Evolutionary conservation across 306 rosid genomes (phyloP).

Genomic region (Erythrophleum fordii): DNA sequence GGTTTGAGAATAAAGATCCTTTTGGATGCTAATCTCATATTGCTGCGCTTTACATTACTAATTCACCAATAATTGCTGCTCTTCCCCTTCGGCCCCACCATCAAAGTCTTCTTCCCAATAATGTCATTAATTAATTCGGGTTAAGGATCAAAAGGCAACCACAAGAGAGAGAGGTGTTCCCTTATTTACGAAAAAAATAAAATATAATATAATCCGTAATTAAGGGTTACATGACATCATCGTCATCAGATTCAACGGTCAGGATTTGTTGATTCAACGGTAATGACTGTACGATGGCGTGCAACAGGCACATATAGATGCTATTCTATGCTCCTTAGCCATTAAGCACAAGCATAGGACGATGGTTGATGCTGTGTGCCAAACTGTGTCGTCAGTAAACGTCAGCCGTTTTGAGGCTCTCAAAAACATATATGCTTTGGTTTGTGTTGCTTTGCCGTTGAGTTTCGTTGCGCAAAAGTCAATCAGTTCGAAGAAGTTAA

Average conservation of each 20-base stretch:
- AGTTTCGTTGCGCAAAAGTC: slow-evolving; percentile 45
- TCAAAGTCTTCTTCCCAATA: neutral
- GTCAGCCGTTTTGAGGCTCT: slow-evolving; percentile 19
- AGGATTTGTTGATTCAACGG: neutral
- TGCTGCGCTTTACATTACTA: slow-evolving; percentile 22
- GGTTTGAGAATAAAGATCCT: slow-evolving; percentile 11
- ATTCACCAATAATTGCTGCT: slow-evolving; percentile 4
- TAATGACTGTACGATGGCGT: slow-evolving; percentile 18
- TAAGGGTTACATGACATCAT: slow-evolving; percentile 13
- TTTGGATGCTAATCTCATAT: neutral
- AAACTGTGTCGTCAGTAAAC: slow-evolving; percentile 31
- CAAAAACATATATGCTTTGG: neutral
- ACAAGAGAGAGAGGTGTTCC: no score
- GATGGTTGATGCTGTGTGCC: neutral
- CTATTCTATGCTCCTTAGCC: neutral
- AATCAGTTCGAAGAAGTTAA: slow-evolving; percentile 37
- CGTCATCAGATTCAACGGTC: neutral
- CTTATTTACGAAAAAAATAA: neutral
- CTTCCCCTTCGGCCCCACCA: neutral
- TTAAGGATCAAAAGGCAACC: neutral
- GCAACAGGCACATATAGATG: neutral
- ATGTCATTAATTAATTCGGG: neutral
- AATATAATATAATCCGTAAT: neutral
- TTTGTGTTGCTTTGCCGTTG: slow-evolving; percentile 42
- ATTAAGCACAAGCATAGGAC: slow-evolving; percentile 15